These are phyloP conservation scores for Hydnomerulius pinastri DNA, from an alignment of 768 basidiomycete species.

Conservation along the genomic window DNA sequence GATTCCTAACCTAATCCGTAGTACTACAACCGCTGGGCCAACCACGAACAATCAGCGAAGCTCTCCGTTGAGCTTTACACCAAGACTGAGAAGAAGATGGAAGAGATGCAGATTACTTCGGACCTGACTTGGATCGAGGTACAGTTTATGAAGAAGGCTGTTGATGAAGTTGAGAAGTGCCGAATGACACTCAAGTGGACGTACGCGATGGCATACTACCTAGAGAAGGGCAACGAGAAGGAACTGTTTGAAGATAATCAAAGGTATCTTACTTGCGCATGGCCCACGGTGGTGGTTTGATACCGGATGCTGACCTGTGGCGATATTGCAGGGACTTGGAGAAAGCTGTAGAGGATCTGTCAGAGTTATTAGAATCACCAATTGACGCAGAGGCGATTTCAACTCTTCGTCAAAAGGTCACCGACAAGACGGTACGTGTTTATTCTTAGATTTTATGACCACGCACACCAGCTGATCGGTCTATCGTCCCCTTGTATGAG, in stretches of 20 bases:
- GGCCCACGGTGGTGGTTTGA: not conserved
- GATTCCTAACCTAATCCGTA: slow-evolving; percentile 34
- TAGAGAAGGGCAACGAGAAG: slow-evolving; percentile 88
- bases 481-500: not conserved
- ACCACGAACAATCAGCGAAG: slow-evolving; percentile 99
- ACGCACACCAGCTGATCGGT: not conserved
- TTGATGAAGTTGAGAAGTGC: slow-evolving; percentile 87
- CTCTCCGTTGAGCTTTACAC: slow-evolving; percentile 88
- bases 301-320: not conserved
- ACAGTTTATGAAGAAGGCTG: slow-evolving; percentile 98
- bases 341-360: slow-evolving; percentile 91
- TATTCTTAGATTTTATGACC: slow-evolving; percentile 1
- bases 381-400: slow-evolving; percentile 86
- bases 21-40: slow-evolving; percentile 99
- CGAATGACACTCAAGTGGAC: slow-evolving; percentile 99
- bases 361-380: slow-evolving; percentile 89
- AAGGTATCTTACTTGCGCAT: slow-evolving; percentile 46
- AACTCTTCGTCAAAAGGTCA: slow-evolving; percentile 84
- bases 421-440: slow-evolving; percentile 83
- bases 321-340: slow-evolving; percentile 76
- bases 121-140: slow-evolving; percentile 97
- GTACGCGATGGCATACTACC: slow-evolving; percentile 98
- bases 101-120: slow-evolving; percentile 95
- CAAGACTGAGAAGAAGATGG: slow-evolving; percentile 99
- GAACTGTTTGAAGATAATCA: slow-evolving; percentile 98